These are phyloP conservation scores for Arthroderma sp. DNA, from an alignment of 2,329 filamentous ascomycete species.

Conservation along the genomic window DNA sequence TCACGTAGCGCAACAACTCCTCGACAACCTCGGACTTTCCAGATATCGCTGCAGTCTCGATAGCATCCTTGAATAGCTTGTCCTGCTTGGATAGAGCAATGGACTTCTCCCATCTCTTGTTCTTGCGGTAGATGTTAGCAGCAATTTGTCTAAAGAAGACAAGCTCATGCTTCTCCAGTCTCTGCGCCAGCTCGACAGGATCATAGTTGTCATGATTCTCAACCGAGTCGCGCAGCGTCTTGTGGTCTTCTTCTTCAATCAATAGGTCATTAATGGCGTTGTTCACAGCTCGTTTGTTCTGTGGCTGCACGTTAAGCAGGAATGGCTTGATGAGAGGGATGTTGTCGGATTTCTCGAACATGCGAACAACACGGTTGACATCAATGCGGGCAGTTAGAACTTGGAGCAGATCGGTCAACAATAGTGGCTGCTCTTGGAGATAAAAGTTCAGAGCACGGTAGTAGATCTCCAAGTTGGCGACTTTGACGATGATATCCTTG, in stretches of 20 bases:
- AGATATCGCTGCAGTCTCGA: slow-evolving; percentile 91
- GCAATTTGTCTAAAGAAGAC: slow-evolving; percentile 99
- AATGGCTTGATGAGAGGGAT: slow-evolving; percentile 98
- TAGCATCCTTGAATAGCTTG: slow-evolving; percentile 98
- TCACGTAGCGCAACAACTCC: slow-evolving; percentile 90
- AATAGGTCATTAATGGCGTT: slow-evolving; percentile 94
- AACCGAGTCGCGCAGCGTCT: slow-evolving; percentile 92
- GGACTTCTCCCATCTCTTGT: slow-evolving; percentile 99
- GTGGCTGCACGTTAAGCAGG: slow-evolving; percentile 84
- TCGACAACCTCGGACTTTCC: slow-evolving; percentile 85
- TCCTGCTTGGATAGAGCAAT: slow-evolving; percentile 97
- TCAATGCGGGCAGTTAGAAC: slow-evolving; percentile 86
- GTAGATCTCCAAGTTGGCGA: slow-evolving; percentile 97
- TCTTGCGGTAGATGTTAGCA: slow-evolving; percentile 97
- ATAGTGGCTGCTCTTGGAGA: slow-evolving; percentile 87
- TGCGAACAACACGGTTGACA: slow-evolving; percentile 96
- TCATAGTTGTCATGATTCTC: slow-evolving; percentile 99
- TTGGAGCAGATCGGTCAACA: slow-evolving; percentile 91
- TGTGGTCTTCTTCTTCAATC: slow-evolving; percentile 98
- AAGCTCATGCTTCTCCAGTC: slow-evolving; percentile 91
- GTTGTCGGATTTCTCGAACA: slow-evolving; percentile 98
- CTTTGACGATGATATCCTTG: slow-evolving; percentile 97
- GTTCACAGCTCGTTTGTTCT: slow-evolving; percentile 98
- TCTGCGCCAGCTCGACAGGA: slow-evolving; percentile 77
- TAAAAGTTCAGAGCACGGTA: slow-evolving; percentile 97